These are phyloP conservation scores for Zizania latifolia DNA, from an alignment of 176 grass and related monocot species.

Conservation along the genomic window DNA sequence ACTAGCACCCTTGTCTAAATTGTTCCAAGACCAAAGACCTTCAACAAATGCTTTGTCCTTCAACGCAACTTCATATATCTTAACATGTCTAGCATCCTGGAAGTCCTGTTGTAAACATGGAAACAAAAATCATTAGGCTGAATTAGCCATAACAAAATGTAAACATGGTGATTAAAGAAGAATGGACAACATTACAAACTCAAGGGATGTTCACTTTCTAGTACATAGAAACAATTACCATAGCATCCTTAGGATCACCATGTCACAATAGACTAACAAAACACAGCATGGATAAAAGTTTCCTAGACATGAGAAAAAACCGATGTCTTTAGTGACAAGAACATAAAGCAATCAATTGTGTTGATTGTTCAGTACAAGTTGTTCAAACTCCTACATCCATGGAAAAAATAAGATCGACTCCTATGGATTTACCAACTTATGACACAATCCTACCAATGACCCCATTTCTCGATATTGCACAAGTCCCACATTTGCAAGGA, in stretches of 20 bases:
- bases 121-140: neutral
- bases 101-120: constrained; percentile 38
- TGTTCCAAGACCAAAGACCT: constrained; percentile 62
- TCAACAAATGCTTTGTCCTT: constrained; percentile 63
- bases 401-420: neutral
- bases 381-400: neutral
- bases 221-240: neutral
- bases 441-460: neutral
- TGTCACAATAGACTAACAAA: neutral
- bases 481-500: no score
- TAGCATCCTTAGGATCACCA: neutral
- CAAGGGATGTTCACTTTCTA: neutral
- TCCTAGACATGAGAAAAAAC: neutral
- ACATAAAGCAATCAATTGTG: neutral
- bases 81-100: constrained; percentile 61
- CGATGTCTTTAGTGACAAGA: neutral
- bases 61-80: constrained; percentile 60
- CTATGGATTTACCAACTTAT: neutral
- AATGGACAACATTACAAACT: neutral
- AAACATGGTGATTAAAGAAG: neutral
- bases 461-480: no score
- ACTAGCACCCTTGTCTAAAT: constrained; percentile 60
- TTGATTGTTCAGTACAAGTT: neutral
- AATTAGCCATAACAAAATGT: neutral
- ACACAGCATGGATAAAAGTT: neutral